A percentile compares a stretch with the other conserved stretches of the same genome.
phyloP scores from a whole-genome alignment of 2,329 filamentous ascomycete genomes.

The Colletotrichum sp. region DNA sequence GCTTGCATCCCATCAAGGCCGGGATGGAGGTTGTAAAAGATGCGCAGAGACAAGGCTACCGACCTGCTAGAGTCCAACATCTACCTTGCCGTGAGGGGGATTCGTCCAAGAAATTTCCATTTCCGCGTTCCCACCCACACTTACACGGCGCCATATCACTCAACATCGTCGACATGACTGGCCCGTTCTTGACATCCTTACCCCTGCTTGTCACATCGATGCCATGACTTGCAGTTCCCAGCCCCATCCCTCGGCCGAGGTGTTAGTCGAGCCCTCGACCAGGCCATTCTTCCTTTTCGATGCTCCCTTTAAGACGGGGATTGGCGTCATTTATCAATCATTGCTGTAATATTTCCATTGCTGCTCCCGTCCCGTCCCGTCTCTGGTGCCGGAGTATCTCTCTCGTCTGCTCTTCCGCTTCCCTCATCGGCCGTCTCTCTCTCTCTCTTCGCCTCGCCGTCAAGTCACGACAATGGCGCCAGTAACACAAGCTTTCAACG shows the following conservation, averaged over 20 bases:
- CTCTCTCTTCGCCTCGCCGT: not conserved
- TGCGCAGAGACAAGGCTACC: not conserved
- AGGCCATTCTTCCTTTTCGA: not conserved
- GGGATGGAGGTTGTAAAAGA: not conserved
- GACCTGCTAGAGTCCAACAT: not conserved
- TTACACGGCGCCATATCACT: not conserved
- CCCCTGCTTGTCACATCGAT: constrained; percentile 6
- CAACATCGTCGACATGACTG: not conserved
- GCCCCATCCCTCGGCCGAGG: constrained; percentile 2
- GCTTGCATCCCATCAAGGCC: not conserved
- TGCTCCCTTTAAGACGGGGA: not conserved
- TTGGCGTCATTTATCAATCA: constrained; percentile 4
- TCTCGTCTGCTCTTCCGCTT: not conserved
- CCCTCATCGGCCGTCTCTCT: not conserved
- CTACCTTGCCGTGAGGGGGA: constrained; percentile 2
- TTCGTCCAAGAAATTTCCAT: constrained; percentile 5
- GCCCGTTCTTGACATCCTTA: not conserved
- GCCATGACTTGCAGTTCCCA: constrained; percentile 9
- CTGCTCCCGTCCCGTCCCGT: not conserved
- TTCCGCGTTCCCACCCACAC: constrained; percentile 9
- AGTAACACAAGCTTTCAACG: not conserved
- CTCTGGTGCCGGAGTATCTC: not conserved
- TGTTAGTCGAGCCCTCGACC: not conserved
- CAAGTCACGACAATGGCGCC: constrained; percentile 6
- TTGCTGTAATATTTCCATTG: not conserved